These are phyloP conservation scores for Terfezia boudieri DNA, from an alignment of 495 filamentous ascomycete species.

Conservation along the genomic window DNA sequence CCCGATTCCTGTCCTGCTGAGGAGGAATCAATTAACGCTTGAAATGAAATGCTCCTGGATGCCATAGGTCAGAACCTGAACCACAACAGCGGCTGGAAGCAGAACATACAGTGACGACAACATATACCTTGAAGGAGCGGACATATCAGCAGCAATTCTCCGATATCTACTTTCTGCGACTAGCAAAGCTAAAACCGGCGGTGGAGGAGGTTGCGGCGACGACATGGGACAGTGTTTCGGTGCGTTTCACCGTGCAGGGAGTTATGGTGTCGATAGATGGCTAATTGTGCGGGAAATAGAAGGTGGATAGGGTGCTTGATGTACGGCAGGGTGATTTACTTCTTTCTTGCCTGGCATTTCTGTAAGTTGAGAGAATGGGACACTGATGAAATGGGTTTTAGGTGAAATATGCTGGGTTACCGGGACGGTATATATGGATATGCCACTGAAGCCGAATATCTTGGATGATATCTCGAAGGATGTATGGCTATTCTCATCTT, in stretches of 20 bases:
- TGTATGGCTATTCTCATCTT: background rate
- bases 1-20: background rate
- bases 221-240: conserved; percentile 52
- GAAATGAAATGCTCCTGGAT: background rate
- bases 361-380: background rate
- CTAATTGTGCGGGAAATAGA: conserved; percentile 19
- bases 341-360: background rate
- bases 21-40: background rate
- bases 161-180: conserved; percentile 88
- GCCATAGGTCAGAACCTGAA: background rate
- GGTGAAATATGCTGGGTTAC: conserved; percentile 70
- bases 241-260: conserved; percentile 16
- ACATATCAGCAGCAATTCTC: conserved; percentile 82
- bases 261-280: background rate
- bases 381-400: conserved; percentile 20
- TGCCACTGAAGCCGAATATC: conserved; percentile 92
- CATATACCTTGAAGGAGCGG: conserved; percentile 5
- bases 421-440: conserved; percentile 91
- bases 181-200: conserved; percentile 65
- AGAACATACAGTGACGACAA: background rate
- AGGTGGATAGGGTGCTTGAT: conserved; percentile 72
- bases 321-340: conserved; percentile 45
- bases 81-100: conserved; percentile 5
- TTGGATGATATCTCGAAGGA: conserved; percentile 87
- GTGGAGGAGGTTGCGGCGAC: conserved; percentile 51